Conservation (phyloP, 768 basidiomycete species). For the Suillus variegatus region DNA sequence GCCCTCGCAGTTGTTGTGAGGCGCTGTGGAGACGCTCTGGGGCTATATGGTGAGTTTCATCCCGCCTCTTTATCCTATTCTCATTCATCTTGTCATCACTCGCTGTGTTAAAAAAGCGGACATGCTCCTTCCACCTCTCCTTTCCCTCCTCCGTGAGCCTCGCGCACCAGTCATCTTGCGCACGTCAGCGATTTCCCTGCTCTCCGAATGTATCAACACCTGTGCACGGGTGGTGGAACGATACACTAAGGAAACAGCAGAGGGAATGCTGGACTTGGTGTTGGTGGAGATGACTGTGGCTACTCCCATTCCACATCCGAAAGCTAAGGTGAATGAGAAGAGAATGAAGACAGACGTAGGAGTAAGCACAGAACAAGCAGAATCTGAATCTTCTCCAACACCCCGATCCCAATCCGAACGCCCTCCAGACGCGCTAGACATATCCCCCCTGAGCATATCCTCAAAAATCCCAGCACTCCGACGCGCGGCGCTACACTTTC, state of each 20-base stretch:
- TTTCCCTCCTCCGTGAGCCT: slow-evolving; percentile 56
- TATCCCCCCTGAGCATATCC: slow-evolving; percentile 27
- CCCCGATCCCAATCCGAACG: background rate
- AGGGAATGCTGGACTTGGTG: slow-evolving; percentile 76
- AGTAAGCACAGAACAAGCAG: slow-evolving; percentile 38
- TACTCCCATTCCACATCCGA: slow-evolving; percentile 17
- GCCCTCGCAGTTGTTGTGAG: slow-evolving; percentile 78
- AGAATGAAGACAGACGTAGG: slow-evolving; percentile 11
- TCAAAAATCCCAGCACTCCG: slow-evolving; percentile 78
- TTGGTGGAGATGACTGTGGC: slow-evolving; percentile 52
- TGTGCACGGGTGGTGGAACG: slow-evolving; percentile 61
- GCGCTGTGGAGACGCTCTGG: slow-evolving; percentile 68
- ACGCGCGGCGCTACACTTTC: slow-evolving; percentile 84
- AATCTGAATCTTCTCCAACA: slow-evolving; percentile 55
- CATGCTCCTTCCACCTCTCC: slow-evolving; percentile 71
- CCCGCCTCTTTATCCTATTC: background rate
- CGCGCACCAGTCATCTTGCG: slow-evolving; percentile 75
- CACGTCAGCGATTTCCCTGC: slow-evolving; percentile 64
- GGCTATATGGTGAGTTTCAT: slow-evolving; percentile 60
- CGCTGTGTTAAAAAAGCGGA: slow-evolving; percentile 48
- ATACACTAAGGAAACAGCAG: slow-evolving; percentile 62
- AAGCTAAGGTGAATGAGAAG: slow-evolving; percentile 16
- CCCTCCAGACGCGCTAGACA: background rate
- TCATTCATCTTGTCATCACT: background rate
- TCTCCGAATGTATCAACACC: slow-evolving; percentile 72